Evolutionary conservation across 2,329 filamentous ascomycete species (phyloP), one percentile per base, ranked within the genome.

Genomic region (Xylariaceae sp.): DNA sequence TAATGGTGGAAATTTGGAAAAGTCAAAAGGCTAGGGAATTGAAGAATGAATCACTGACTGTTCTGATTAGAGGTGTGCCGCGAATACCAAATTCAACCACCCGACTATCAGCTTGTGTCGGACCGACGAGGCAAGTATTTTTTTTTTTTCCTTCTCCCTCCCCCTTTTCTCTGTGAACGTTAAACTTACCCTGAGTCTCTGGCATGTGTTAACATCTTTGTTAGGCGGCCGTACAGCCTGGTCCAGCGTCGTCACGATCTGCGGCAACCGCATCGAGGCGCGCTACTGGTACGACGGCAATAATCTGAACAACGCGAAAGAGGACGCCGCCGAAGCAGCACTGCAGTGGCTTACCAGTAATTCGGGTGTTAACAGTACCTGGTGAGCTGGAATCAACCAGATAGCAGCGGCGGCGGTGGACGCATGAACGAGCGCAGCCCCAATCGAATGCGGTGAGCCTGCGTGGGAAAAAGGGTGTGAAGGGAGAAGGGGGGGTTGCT

Each of bases 281-380:
- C 83, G 89, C 59, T 95, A 84, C 73, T 96, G 89, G 89, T 96
- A 95, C 73, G 91, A 95, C 71, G 90, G 90, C 58, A 84, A 89
- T 69, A 90, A 89, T 68, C 79, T 92, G 71, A 84, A 91, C 76
- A 95, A 95, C 67, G 90, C 90, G 55, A 86, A 84, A 72, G 91
- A 96, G 71, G 91, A 96, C 69, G 91, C 89, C n/a, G 90, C 91
- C 61, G 89, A 96, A 72, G 80, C 87, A 58, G 90, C 90, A 30
- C 71, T 88, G 57, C 80, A 77, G 66, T 80, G 78, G 72, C 71
- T 88, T 52, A 73, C 62, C 44, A 62, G 57, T 54, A 69, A 69
- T 48, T 73, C 70, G 53, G 71, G 65, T 47, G 68, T 72, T n/a
- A 50, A n/a, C 41, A 50, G 51, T 43, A 53, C 50, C 37, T 67